phyloP scores from a whole-genome alignment of 805 yeast genomes.

The Metschnikowia borealis region DNA sequence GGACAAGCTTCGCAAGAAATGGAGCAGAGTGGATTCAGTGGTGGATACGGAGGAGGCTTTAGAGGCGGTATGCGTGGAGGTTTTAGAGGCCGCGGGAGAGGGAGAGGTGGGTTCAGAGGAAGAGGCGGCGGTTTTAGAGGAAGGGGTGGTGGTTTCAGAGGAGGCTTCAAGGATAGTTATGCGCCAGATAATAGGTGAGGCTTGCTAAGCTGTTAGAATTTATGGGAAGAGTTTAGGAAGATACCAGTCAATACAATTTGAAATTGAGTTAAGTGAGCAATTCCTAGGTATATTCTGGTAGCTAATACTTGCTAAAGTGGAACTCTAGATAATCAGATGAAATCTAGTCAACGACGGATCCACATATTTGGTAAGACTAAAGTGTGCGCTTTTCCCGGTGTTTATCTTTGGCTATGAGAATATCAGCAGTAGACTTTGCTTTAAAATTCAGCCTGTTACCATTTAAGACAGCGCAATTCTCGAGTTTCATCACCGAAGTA shows the following conservation, averaged over 20 bases:
- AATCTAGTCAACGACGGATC: neutral
- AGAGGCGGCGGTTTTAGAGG: slow-evolving; percentile 22
- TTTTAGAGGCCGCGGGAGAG: slow-evolving; percentile 36
- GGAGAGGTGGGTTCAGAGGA: slow-evolving; percentile 28
- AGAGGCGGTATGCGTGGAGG: slow-evolving; percentile 49
- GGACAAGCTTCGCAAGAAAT: slow-evolving; percentile 83
- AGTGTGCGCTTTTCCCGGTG: neutral
- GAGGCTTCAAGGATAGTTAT: slow-evolving; percentile 18
- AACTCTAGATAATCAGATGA: no score
- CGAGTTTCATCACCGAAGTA: neutral
- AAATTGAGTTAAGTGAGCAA: neutral
- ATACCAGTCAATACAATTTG: neutral
- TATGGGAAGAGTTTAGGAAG: neutral
- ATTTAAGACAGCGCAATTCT: no score
- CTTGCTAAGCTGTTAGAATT: neutral
- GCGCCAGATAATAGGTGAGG: slow-evolving; percentile 1
- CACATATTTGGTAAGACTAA: neutral
- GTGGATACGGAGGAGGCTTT: slow-evolving; percentile 21
- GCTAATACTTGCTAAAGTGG: neutral
- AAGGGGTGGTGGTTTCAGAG: slow-evolving; percentile 18
- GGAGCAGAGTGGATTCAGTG: slow-evolving; percentile 20
- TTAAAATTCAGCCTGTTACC: neutral
- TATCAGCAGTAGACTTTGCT: neutral
- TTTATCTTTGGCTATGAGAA: neutral
- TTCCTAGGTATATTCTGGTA: neutral